Percentiles rank a stretch among this genome's conserved stretches.
phyloP scores from a whole-genome alignment of 2,329 filamentous ascomycete species.

The Elsinoe fawcettii region DNA sequence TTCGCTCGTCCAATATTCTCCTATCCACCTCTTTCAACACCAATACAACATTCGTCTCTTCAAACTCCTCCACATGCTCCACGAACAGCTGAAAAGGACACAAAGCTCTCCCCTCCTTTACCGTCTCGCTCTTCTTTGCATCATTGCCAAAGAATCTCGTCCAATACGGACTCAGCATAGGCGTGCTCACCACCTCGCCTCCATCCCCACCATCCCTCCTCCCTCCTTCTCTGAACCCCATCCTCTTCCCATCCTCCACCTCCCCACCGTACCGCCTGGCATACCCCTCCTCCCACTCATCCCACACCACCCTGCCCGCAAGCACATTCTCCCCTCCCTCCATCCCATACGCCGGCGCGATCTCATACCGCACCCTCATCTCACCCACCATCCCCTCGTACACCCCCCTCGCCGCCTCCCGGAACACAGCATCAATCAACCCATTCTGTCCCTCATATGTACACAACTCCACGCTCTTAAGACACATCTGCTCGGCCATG shows the following conservation, averaged over 20 bases:
- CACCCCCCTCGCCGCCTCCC: conserved; percentile 5
- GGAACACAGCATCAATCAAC: neutral
- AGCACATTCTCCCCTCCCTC: conserved; percentile 13
- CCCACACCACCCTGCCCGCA: conserved; percentile 3
- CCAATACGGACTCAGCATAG: conserved; percentile 11
- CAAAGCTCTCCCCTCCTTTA: conserved; percentile 6
- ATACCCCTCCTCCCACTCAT: conserved; percentile 12
- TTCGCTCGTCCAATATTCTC: neutral
- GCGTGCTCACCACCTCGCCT: conserved; percentile 6
- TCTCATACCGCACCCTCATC: conserved; percentile 8
- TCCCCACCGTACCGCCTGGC: neutral
- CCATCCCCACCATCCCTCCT: conserved; percentile 2
- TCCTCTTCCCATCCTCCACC: neutral
- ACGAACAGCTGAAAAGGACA: conserved; percentile 9
- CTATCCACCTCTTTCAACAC: conserved; percentile 5
- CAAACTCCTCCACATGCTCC: conserved; percentile 7
- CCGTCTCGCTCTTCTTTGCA: conserved; percentile 1
- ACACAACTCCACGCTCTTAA: conserved; percentile 5
- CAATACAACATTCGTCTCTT: conserved; percentile 6
- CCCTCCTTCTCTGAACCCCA: conserved; percentile 4
- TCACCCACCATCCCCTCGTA: neutral
- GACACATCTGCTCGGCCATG: neutral
- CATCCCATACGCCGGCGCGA: conserved; percentile 4
- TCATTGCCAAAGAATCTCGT: conserved; percentile 1
- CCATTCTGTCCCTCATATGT: conserved; percentile 10